A percentile compares a stretch with the other conserved stretches of the same genome.
Evolutionary conservation across 179 eudicot genomes (phyloP).

Genomic region (Gypsophila paniculata): DNA sequence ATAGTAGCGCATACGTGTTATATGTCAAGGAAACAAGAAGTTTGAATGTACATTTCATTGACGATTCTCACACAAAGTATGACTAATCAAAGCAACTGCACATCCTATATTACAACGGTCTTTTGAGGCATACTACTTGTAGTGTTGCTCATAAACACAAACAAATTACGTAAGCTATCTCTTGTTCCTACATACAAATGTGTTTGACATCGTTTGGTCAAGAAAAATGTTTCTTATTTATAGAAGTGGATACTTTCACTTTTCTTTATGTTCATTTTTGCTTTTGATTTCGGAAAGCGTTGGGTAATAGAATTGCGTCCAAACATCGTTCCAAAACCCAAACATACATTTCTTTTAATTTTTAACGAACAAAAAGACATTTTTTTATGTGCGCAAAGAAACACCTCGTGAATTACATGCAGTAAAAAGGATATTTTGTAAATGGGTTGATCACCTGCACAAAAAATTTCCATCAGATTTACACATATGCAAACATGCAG

Average conservation of each 20-base stretch:
- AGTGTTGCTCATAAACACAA: too few relatives aligned
- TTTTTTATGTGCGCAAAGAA: not conserved
- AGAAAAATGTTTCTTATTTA: too few relatives aligned
- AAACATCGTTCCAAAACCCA: not conserved
- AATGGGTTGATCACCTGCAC: conserved; percentile 85
- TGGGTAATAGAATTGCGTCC: not conserved
- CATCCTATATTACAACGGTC: too few relatives aligned
- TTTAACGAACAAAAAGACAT: not conserved
- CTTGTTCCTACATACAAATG: too few relatives aligned
- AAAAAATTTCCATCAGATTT: conserved; percentile 2
- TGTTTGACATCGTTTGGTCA: too few relatives aligned
- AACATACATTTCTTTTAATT: not conserved
- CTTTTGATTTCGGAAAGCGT: not conserved
- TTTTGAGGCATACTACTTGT: too few relatives aligned
- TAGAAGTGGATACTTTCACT: too few relatives aligned
- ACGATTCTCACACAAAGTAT: too few relatives aligned
- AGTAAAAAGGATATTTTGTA: conserved; percentile 71
- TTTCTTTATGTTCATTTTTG: not conserved
- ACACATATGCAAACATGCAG: not conserved
- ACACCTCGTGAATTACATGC: not conserved
- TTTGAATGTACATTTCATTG: not conserved
- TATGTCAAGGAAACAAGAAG: conserved; percentile 46
- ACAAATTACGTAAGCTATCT: too few relatives aligned
- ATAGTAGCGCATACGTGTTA: conserved; percentile 55
- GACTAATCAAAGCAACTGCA: too few relatives aligned